Percentiles rank a stretch among this genome's conserved stretches.
Conservation (phyloP, 441 rosid genomes). For the Pelargonium cotyledonis region DNA sequence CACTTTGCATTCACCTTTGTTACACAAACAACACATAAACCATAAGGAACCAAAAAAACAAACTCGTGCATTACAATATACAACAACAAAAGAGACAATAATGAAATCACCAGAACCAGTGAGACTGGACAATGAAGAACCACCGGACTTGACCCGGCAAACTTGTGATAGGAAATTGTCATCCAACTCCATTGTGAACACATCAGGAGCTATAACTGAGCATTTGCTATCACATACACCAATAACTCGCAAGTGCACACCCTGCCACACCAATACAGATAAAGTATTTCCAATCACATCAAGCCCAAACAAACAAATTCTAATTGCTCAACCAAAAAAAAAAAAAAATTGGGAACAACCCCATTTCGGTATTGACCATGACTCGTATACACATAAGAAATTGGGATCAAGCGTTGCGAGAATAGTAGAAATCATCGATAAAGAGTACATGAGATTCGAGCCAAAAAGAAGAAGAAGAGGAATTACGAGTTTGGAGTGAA, state of each 20-base stretch:
- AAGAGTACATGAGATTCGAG: not conserved
- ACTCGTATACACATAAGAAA: not conserved
- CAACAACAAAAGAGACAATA: not conserved
- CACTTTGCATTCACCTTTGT: constrained; percentile 38
- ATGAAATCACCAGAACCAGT: constrained; percentile 34
- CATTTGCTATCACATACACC: constrained; percentile 79
- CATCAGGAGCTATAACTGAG: constrained; percentile 45
- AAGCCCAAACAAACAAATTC: not conserved
- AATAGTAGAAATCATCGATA: not conserved
- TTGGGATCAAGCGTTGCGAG: not conserved
- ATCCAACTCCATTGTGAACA: constrained; percentile 39
- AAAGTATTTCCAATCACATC: not conserved
- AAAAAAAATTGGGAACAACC: not conserved
- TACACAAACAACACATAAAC: constrained; percentile 7
- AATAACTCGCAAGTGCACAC: constrained; percentile 62
- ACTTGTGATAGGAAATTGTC: constrained; percentile 48
- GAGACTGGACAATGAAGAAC: constrained; percentile 44
- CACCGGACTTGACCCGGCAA: constrained; percentile 52
- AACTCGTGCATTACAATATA: not conserved
- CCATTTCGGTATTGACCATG: not conserved
- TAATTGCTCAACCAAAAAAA: not conserved
- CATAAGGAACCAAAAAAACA: not conserved
- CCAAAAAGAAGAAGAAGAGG: not conserved
- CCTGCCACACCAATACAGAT: constrained; percentile 30
- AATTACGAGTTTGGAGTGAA: constrained; percentile 58